These are phyloP conservation scores for Ophiocordyceps polyrhachis-furcata DNA, from an alignment of 2,329 filamentous ascomycete genomes.

Conservation along the genomic window DNA sequence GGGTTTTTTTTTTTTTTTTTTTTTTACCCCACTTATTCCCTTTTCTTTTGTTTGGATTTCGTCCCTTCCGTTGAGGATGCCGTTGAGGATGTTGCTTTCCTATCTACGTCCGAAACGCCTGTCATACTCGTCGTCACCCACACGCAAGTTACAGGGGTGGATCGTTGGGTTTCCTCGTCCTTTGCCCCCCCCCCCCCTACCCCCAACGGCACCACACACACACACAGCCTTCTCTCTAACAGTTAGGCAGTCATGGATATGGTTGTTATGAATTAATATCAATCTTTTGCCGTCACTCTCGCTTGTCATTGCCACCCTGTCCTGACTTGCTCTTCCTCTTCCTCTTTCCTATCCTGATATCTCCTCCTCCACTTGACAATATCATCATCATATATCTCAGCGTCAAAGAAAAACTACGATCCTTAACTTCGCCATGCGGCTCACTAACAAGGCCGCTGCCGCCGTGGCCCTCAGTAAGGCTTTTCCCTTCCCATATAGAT, in stretches of 20 bases:
- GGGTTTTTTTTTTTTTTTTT: no score
- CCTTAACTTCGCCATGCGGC: neutral
- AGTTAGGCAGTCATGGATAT: no score
- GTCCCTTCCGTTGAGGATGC: neutral
- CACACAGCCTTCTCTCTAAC: no score
- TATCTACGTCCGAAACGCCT: no score
- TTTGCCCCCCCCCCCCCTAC: no score
- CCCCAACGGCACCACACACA: no score
- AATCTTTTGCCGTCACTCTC: no score
- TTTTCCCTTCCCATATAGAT: neutral
- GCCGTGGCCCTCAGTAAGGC: conserved; percentile 6
- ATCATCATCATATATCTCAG: neutral
- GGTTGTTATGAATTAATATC: no score
- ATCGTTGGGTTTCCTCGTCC: no score
- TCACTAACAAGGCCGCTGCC: neutral
- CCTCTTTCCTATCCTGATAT: neutral
- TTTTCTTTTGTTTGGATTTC: neutral
- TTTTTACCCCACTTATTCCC: neutral
- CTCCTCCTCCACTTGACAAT: neutral
- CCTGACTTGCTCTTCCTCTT: neutral
- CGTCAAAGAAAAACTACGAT: neutral
- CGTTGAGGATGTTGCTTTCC: neutral
- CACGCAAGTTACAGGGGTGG: no score
- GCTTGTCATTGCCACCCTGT: neutral
- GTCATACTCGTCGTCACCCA: no score